Percentiles rank a stretch among this genome's conserved stretches.
phyloP scores from a whole-genome alignment of 768 basidiomycete species.

The Ramaria rubella region DNA sequence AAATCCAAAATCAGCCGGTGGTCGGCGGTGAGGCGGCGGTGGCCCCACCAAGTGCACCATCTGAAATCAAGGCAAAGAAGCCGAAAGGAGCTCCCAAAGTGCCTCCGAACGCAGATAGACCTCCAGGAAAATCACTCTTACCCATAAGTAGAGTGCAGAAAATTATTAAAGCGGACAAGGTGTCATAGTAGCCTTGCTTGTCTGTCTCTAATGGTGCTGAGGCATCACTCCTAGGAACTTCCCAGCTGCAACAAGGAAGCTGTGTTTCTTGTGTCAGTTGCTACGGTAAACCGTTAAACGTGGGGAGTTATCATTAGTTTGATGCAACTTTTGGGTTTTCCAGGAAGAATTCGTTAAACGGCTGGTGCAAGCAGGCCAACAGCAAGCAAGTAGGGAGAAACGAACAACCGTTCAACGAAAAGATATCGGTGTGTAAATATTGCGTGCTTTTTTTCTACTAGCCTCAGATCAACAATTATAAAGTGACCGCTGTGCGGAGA shows the following conservation, averaged over 20 bases:
- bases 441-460: not conserved
- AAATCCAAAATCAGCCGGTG: not conserved
- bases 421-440: slow-evolving; percentile 58
- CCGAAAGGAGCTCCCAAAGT: slow-evolving; percentile 4
- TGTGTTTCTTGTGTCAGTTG: slow-evolving; percentile 69
- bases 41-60: not conserved
- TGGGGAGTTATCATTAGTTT: not conserved
- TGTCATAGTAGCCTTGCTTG: slow-evolving; percentile 19
- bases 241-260: slow-evolving; percentile 74
- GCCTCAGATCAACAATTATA: slow-evolving; percentile 1
- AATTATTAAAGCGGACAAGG: slow-evolving; percentile 85
- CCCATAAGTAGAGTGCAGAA: slow-evolving; percentile 75
- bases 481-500: slow-evolving; percentile 56
- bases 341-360: slow-evolving; percentile 78
- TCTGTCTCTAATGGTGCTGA: not conserved
- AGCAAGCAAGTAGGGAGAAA: slow-evolving; percentile 62
- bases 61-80: not conserved
- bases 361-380: slow-evolving; percentile 64
- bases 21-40: too few relatives aligned
- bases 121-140: slow-evolving; percentile 63
- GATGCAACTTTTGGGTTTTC: not conserved
- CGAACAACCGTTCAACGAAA: slow-evolving; percentile 69
- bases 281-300: slow-evolving; percentile 41
- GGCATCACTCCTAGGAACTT: slow-evolving; percentile 47
- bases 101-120: slow-evolving; percentile 22